Conservation (phyloP, 2,329 filamentous ascomycete species). For the Fusarium musae region DNA sequence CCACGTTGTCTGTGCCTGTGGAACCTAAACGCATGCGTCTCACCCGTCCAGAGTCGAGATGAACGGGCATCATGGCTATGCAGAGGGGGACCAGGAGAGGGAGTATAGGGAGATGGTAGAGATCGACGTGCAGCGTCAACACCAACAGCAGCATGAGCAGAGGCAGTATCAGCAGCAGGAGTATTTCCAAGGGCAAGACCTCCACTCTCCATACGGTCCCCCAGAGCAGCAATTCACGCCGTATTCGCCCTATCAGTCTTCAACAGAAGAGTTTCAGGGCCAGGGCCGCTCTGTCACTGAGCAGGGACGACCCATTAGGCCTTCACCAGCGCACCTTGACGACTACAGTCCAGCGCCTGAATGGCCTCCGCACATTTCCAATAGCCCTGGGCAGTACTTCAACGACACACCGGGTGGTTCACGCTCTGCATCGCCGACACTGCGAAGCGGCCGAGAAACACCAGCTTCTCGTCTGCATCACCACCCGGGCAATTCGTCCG, state of each 20-base stretch:
- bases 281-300: conserved; percentile 44
- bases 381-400: conserved; percentile 41
- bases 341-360: conserved; percentile 40
- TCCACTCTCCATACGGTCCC: conserved; percentile 39
- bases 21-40: conserved; percentile 33
- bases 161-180: conserved; percentile 36
- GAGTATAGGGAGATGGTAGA: conserved; percentile 52
- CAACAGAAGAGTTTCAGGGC: conserved; percentile 42
- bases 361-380: conserved; percentile 40
- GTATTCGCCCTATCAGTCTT: conserved; percentile 36
- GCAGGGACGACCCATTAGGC: conserved; percentile 30
- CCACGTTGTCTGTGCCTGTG: neutral
- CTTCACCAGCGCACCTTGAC: conserved; percentile 34
- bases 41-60: conserved; percentile 29
- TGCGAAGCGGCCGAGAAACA: conserved; percentile 43
- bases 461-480: conserved; percentile 26
- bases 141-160: conserved; percentile 44
- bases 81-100: conserved; percentile 33
- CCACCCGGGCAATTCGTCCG: conserved; percentile 39
- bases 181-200: conserved; percentile 35
- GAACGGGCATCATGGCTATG: conserved; percentile 44
- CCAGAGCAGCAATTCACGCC: conserved; percentile 24
- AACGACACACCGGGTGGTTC: conserved; percentile 39
- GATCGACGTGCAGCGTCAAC: conserved; percentile 47
- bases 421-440: conserved; percentile 43